Evolutionary conservation across 768 basidiomycete genomes (phyloP).

Genomic region (Rhodotorula babjevae): DNA sequence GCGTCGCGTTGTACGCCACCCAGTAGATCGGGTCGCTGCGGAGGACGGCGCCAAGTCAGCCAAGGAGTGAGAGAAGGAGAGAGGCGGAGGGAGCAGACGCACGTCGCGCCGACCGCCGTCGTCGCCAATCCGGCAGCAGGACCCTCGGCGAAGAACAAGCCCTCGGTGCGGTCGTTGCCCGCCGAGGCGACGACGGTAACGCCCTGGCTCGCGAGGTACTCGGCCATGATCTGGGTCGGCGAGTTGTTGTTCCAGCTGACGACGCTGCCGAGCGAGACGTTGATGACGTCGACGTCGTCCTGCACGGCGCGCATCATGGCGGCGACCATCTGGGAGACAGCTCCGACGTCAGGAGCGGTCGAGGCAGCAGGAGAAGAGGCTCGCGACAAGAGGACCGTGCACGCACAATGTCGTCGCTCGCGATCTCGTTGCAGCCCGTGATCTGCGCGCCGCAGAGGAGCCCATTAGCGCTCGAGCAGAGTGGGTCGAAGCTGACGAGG

Average conservation of each 20-base stretch:
- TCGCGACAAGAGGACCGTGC: too few species aligned
- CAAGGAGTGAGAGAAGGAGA: too few species aligned
- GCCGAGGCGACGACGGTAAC: slow-evolving; percentile 52
- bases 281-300: slow-evolving; percentile 58
- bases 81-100: too few species aligned
- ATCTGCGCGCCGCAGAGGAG: slow-evolving; percentile 44
- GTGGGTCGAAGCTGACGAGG: too few species aligned
- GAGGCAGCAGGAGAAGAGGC: too few species aligned
- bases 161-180: slow-evolving; percentile 58
- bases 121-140: slow-evolving; percentile 57
- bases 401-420: slow-evolving; percentile 45
- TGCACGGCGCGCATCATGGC: slow-evolving; percentile 50
- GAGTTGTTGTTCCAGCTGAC: slow-evolving; percentile 61
- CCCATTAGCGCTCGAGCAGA: background rate
- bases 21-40: slow-evolving; percentile 52
- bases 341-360: too few species aligned
- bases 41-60: background rate
- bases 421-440: slow-evolving; percentile 59
- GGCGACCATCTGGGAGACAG: slow-evolving; percentile 39
- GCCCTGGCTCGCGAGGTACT: slow-evolving; percentile 55
- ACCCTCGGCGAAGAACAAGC: slow-evolving; percentile 60
- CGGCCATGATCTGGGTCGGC: slow-evolving; percentile 57
- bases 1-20: slow-evolving; percentile 57
- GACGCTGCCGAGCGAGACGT: slow-evolving; percentile 61
- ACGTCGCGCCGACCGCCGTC: slow-evolving; percentile 51